phyloP scores from a whole-genome alignment of 2,329 filamentous ascomycete species.

The Lasiodiplodia citricola region DNA sequence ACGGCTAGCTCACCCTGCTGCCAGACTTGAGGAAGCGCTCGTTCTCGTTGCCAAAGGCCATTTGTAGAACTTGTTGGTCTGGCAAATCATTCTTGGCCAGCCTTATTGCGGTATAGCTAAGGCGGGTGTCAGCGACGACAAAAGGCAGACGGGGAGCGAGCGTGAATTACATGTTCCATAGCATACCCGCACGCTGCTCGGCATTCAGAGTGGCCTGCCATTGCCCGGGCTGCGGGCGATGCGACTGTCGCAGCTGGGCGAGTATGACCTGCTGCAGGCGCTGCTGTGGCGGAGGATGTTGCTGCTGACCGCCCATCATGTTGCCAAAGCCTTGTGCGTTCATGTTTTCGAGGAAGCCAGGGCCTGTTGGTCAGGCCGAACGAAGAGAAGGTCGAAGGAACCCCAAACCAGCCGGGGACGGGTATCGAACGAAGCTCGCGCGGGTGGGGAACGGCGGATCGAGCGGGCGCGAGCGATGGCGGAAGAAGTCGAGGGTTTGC shows the following conservation, averaged over 20 bases:
- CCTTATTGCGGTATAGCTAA: constrained; percentile 16
- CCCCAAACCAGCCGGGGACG: constrained; percentile 25
- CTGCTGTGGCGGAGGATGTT: constrained; percentile 5
- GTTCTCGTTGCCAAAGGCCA: not conserved
- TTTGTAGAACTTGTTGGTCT: constrained; percentile 14
- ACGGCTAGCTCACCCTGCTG: not conserved
- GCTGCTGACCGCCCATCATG: constrained; percentile 22
- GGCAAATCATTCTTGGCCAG: constrained; percentile 11
- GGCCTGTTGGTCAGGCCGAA: not conserved
- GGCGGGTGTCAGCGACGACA: not conserved
- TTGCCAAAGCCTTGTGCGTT: constrained; percentile 19
- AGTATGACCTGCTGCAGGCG: constrained; percentile 20
- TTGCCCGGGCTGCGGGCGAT: constrained; percentile 2
- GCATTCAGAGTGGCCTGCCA: constrained; percentile 10
- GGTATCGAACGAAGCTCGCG: constrained; percentile 9
- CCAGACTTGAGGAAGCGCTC: not conserved
- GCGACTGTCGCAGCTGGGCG: constrained; percentile 11
- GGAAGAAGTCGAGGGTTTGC: constrained; percentile 10
- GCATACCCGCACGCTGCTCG: constrained; percentile 5
- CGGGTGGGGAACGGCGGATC: not conserved
- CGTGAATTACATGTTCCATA: constrained; percentile 19
- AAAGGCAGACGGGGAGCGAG: not conserved
- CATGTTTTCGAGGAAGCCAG: constrained; percentile 5
- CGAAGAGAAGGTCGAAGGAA: constrained; percentile 13
- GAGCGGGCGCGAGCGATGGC: constrained; percentile 2